Percentiles rank a stretch among this genome's conserved stretches.
These are phyloP conservation scores for Hippophae rhamnoides DNA, from an alignment of 306 rosid species.

Conservation along the genomic window DNA sequence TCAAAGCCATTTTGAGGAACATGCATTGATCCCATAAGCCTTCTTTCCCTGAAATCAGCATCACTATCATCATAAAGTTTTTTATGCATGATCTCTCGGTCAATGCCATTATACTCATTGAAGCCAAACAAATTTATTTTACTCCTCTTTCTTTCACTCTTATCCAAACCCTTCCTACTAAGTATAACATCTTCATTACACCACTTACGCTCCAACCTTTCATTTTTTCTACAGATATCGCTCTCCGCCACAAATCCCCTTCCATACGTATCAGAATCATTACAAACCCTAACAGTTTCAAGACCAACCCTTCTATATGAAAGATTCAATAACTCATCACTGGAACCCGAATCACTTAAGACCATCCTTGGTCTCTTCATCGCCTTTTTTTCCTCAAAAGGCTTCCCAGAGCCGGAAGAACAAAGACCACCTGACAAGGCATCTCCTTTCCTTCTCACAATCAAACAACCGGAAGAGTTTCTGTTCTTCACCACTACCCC, in stretches of 20 bases:
- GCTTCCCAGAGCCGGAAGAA: slow-evolving; percentile 39
- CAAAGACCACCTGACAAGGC: slow-evolving; percentile 30
- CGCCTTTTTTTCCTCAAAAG: slow-evolving; percentile 39
- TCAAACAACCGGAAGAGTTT: slow-evolving; percentile 65
- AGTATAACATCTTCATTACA: slow-evolving; percentile 32
- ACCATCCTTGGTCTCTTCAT: slow-evolving; percentile 45
- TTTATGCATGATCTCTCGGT: slow-evolving; percentile 35
- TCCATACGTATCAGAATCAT: slow-evolving; percentile 43
- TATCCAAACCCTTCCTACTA: slow-evolving; percentile 31
- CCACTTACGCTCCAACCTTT: slow-evolving; percentile 23
- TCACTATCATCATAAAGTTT: slow-evolving; percentile 32
- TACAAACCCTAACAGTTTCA: slow-evolving; percentile 62
- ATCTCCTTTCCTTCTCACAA: slow-evolving; percentile 65
- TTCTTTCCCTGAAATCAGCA: slow-evolving; percentile 40
- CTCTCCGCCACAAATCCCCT: slow-evolving; percentile 36
- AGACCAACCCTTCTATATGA: slow-evolving; percentile 53
- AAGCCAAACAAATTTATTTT: slow-evolving; percentile 65
- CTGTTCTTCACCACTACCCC: slow-evolving; percentile 68
- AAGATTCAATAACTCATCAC: slow-evolving; percentile 49
- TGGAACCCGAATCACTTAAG: slow-evolving; percentile 64
- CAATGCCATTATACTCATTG: slow-evolving; percentile 54
- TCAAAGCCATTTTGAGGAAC: slow-evolving; percentile 36
- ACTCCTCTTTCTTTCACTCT: slow-evolving; percentile 34
- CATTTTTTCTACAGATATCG: slow-evolving; percentile 44
- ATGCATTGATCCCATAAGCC: slow-evolving; percentile 45